Evolutionary conservation across 1,284 basidiomycete genomes (phyloP), one percentile per base, ranked within the genome.

Genomic region (Violaceomyces palustris): DNA sequence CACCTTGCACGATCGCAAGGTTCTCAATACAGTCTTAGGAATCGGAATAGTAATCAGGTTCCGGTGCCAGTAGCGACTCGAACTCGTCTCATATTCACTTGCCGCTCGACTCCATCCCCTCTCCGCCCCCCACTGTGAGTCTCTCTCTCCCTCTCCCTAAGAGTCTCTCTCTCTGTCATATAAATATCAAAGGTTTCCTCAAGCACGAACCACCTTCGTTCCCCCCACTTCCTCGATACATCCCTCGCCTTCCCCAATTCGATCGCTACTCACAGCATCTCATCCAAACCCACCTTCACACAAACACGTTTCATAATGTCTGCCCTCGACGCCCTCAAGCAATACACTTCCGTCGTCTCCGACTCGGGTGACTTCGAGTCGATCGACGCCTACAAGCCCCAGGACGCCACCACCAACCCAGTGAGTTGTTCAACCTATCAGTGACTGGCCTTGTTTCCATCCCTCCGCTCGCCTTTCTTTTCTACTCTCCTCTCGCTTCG

Each of bases 311-410:
- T 9, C 34, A 21, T 39, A 41, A 64, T 64, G 53, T 51, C 63
- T 31, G 52, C 61, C 26, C 64, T 72, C 47, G 69, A 70, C 54
- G 41, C 65, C 15, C 61, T 72, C 32, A 72, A 72, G 65, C 62
- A 72, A 44, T 66, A 57, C 67, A 64, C 66, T 39, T 55, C 54
- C 36, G 69, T 72, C 44, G 69, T 72, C 38, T 69, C 69, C 24
- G 69, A 72, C 64, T 70, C 69, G 39, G 69, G 69, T 42, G 69
- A 70, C 59, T 72, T 72, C 39, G 67, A 70, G 56, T 65, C 63
- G 37, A 70, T 72, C 50, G 60, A 61, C 40, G 61, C 49, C 18
- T 72, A 72, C 69, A 72, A 72, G 70, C 70, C 70, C 39, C 68
- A 71, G 52, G 70, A 72, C 53, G 70, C 70, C 27, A 72, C 70